Conservation (phyloP, 352 stramenopile species). For the Pilasporangium apinafurcum region DNA sequence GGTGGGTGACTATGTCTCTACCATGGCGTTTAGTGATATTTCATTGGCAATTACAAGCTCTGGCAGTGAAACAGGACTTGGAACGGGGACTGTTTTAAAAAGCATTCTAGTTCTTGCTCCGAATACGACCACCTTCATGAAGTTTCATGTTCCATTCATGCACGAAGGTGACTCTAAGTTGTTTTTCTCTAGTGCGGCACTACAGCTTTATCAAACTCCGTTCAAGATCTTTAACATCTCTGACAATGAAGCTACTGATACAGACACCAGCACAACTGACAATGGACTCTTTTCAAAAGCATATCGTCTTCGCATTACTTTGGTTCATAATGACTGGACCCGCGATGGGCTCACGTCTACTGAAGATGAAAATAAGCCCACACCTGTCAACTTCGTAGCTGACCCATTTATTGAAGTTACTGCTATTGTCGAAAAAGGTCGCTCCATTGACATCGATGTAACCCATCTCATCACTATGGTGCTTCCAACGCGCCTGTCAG, state of each 20-base stretch:
- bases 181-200: slow-evolving; percentile 17
- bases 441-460: slow-evolving; percentile 45
- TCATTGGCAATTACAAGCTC: slow-evolving; percentile 16
- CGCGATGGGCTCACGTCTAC: slow-evolving; percentile 17
- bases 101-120: slow-evolving; percentile 46
- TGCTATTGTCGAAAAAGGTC: slow-evolving; percentile 38
- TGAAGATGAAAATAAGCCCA: slow-evolving; percentile 4
- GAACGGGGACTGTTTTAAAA: slow-evolving; percentile 8
- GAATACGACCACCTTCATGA: slow-evolving; percentile 43
- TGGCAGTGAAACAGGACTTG: background rate
- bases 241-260: slow-evolving; percentile 6
- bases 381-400: slow-evolving; percentile 14
- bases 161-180: slow-evolving; percentile 39
- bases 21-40: slow-evolving; percentile 52
- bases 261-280: slow-evolving; percentile 2
- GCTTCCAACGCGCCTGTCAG: slow-evolving; percentile 25
- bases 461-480: slow-evolving; percentile 28
- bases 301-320: slow-evolving; percentile 38
- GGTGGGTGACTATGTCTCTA: slow-evolving; percentile 43
- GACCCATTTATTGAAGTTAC: slow-evolving; percentile 23
- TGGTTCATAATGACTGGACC: slow-evolving; percentile 46
- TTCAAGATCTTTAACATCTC: slow-evolving; percentile 65
- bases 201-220: slow-evolving; percentile 50
- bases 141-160: slow-evolving; percentile 54
- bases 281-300: slow-evolving; percentile 27